A percentile compares a stretch with the other conserved stretches of the same genome.
Evolutionary conservation across 1,139 yeast species (phyloP).

Genomic region (Eremothecium cymbalariae): DNA sequence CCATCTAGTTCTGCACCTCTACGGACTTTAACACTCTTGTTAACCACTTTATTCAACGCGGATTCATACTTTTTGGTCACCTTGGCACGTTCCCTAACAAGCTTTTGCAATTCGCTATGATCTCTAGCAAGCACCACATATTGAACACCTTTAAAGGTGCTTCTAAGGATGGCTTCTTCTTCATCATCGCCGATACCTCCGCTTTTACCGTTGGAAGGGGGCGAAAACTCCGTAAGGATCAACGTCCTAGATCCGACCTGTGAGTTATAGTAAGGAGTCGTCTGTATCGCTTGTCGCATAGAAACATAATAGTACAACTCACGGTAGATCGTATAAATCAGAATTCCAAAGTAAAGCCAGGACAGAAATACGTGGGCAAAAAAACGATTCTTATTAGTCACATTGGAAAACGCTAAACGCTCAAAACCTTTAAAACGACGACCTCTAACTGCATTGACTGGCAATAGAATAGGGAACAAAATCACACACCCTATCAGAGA

Average conservation of each 20-base stretch:
- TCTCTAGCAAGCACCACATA: slow-evolving; percentile 60
- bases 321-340: slow-evolving; percentile 57
- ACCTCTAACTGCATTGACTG: slow-evolving; percentile 83
- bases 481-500: slow-evolving; percentile 57
- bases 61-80: slow-evolving; percentile 51
- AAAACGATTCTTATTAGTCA: slow-evolving; percentile 49
- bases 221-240: slow-evolving; percentile 55
- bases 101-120: slow-evolving; percentile 43
- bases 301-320: slow-evolving; percentile 62
- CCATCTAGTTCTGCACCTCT: slow-evolving; percentile 51
- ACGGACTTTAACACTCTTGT: slow-evolving; percentile 49
- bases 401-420: slow-evolving; percentile 54
- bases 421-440: slow-evolving; percentile 48
- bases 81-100: slow-evolving; percentile 49
- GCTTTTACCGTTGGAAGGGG: neutral
- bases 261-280: slow-evolving; percentile 65
- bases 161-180: slow-evolving; percentile 46
- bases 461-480: slow-evolving; percentile 70
- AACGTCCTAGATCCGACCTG: slow-evolving; percentile 59
- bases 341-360: slow-evolving; percentile 56
- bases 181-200: slow-evolving; percentile 28
- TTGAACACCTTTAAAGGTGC: slow-evolving; percentile 52
- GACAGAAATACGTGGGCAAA: slow-evolving; percentile 68
- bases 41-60: slow-evolving; percentile 46
- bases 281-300: slow-evolving; percentile 57